Evolutionary conservation across 768 basidiomycete genomes (phyloP).

Genomic region (Boletus rubescentipes): DNA sequence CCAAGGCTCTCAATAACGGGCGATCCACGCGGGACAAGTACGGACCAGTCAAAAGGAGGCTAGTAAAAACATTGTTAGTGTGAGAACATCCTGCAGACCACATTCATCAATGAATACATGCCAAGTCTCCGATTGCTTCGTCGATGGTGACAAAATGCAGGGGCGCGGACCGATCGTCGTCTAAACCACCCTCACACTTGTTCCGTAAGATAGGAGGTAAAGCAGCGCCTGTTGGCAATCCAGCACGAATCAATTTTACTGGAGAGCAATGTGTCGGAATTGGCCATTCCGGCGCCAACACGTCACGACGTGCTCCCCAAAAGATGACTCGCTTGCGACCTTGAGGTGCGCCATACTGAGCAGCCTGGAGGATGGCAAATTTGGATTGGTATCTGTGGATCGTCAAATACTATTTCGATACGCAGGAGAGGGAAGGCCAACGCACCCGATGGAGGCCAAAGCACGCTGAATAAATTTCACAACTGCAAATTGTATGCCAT

Average conservation of each 20-base stretch:
- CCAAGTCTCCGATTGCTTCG: slow-evolving; percentile 70
- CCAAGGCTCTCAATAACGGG: neutral
- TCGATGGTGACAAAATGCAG: slow-evolving; percentile 54
- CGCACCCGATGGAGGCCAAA: slow-evolving; percentile 63
- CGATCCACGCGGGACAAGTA: neutral
- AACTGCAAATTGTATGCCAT: slow-evolving; percentile 49
- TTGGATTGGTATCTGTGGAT: slow-evolving; percentile 57
- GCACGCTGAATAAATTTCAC: slow-evolving; percentile 66
- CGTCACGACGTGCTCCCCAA: slow-evolving; percentile 58
- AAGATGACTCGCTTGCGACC: slow-evolving; percentile 66
- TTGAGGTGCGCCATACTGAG: slow-evolving; percentile 73
- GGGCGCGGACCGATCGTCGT: slow-evolving; percentile 54
- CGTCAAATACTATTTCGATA: neutral
- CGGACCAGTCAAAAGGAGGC: slow-evolving; percentile 71
- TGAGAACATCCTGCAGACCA: slow-evolving; percentile 8
- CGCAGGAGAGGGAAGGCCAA: neutral
- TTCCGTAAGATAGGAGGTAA: slow-evolving; percentile 47
- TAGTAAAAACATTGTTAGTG: slow-evolving; percentile 23
- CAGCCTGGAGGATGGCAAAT: slow-evolving; percentile 65
- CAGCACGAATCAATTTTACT: slow-evolving; percentile 31
- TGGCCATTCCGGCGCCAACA: slow-evolving; percentile 60
- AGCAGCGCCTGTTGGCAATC: slow-evolving; percentile 44
- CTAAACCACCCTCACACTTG: slow-evolving; percentile 28
- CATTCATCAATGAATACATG: slow-evolving; percentile 34
- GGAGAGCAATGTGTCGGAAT: slow-evolving; percentile 58